Base-by-base conservation (phyloP, 768 basidiomycete species). In the Tephrocybe sp. region DNA sequence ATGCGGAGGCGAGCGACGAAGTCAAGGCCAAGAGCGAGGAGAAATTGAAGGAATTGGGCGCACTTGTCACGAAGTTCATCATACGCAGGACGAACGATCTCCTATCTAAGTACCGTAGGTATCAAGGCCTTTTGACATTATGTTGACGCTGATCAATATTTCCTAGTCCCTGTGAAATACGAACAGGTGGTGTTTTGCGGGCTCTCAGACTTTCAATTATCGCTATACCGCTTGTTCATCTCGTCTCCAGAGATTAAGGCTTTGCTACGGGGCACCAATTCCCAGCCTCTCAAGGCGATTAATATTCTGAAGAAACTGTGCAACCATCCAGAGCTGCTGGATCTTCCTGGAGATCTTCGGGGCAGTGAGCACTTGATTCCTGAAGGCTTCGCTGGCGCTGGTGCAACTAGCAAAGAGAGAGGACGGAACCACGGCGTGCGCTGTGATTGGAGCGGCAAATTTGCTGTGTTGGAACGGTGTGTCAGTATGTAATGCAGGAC, bases 171-270 rank as follows among this genome's bases (percentile, higher is more conserved):
- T 8, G 92, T 99, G 71, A 99, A 99, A 68, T 98, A 98, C 71
- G 97, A 98, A 66, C 93, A 98, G 53, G 89, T 98, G 54, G 94
- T 98, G 0, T 98, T 97, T 69, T 98, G 94, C 65, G 78, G 82
- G 36, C 78, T 90, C 4, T 92, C 91, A 2, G 75, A 85, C 13
- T 84, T 97, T 59, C 94, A 98, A 60, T 70, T 91, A 12, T 73
- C 89, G 6, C 73, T 98, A 2, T 98, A 98, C 64, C 84, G 85
- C 42, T 76, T 91, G 26, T 98, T 98, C 63, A 95, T 96, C 54
- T 86, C 85, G 3, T 96, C 93, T 1, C 92, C 92, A 6, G 92
- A 92, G 62, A 96, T 96, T 60, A 90, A 91, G 62, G 88, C 90
- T 12, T 72, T 97, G 1, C 78, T 98, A 3, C 86, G 92, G 10